These are phyloP conservation scores for Ascochyta viciae-villosae DNA, from an alignment of 2,329 filamentous ascomycete genomes.

Conservation along the genomic window DNA sequence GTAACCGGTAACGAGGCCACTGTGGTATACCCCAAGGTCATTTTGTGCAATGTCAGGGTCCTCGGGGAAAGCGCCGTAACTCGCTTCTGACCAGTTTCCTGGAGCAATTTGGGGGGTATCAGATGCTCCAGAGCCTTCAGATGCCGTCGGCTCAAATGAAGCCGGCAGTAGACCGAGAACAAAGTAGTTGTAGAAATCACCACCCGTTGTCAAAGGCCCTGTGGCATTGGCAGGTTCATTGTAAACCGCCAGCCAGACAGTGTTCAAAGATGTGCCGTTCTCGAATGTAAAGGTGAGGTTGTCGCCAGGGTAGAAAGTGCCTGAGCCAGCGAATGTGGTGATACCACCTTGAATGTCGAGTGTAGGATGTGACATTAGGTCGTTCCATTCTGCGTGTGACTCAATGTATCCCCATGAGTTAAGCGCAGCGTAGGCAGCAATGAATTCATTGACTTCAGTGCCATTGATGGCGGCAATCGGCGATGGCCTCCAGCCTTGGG, in stretches of 20 bases:
- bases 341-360: constrained; percentile 25
- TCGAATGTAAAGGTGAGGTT: constrained; percentile 31
- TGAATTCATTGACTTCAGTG: constrained; percentile 23
- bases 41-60: constrained; percentile 25
- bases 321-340: constrained; percentile 18
- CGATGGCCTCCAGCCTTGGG: constrained; percentile 27
- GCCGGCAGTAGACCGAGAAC: constrained; percentile 39
- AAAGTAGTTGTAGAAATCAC: constrained; percentile 54
- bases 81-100: constrained; percentile 25
- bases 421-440: constrained; percentile 25
- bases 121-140: background rate
- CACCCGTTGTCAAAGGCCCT: constrained; percentile 46
- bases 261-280: constrained; percentile 27
- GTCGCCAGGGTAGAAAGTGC: constrained; percentile 48
- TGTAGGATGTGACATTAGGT: constrained; percentile 29
- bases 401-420: constrained; percentile 49
- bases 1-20: constrained; percentile 49
- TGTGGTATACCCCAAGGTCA: constrained; percentile 19
- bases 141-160: constrained; percentile 15
- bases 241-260: constrained; percentile 27
- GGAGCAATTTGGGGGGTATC: background rate
- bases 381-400: constrained; percentile 52
- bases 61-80: constrained; percentile 29
- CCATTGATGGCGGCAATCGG: constrained; percentile 32
- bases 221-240: constrained; percentile 23